Evolutionary conservation across 2,329 filamentous ascomycete species (phyloP), one percentile per base, ranked within the genome.

Genomic region (Gyromitra esculenta): DNA sequence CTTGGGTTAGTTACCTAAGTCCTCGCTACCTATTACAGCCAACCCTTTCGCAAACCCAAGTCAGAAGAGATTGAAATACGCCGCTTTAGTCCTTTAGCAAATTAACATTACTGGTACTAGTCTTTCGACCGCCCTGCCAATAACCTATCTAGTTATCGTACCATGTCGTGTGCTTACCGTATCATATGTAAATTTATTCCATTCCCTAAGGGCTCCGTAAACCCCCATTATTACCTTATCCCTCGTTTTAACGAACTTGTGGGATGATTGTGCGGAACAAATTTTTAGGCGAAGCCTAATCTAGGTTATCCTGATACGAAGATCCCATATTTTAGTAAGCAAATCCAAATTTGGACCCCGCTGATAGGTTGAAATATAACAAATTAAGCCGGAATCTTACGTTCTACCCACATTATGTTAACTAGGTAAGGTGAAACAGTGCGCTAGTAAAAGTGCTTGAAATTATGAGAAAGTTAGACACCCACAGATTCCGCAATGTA

Each of bases 191-290:
- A 31, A 41, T 54, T 48, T 21, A 25, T 37, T 7, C 9, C 35
- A 21, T 39, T 66, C 45, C 48, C 31, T 25, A 39, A 25, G 18
- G 13, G 35, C 41, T 57, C 1, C 43, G 11, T 18, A 59, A 15
- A 67, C 39, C 37, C 25, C 54, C 59, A 25, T 31, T 57, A 13
- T 8, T 48, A 50, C 41, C 25, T 15, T 67, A 43, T 25, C 50
- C 4, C 18, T 31, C 50, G 37, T 59, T 66, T 66, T 41, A 41
- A 37, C 8, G 37, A 45, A 37, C 41, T 66, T 18, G 50, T 43
- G 50, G 64, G 37, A 35, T 66, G 48, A 37, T 43, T 54, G 59
- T 73, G 69, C 60, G 39, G 52, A 54, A 65, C 60, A 57, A 21
- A 48, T 31, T 54, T 37, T 21, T n/a, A 52, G 11, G 31, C 31